Base-by-base conservation (phyloP, 306 rosid genomes). In the Lagenaria siceraria region DNA sequence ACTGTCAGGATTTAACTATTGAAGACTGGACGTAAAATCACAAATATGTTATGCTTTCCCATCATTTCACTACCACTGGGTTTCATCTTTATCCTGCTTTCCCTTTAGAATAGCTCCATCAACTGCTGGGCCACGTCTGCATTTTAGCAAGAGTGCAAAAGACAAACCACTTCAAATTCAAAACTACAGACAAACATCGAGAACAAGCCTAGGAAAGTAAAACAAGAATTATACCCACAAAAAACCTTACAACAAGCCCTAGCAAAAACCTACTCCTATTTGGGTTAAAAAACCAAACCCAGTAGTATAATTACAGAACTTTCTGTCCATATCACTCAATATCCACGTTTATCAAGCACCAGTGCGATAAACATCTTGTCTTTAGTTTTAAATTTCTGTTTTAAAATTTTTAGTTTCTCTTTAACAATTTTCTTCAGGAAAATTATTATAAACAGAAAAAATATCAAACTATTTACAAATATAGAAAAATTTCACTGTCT, bases 41-140 rank as follows among this genome's bases (percentile, higher is more conserved):
- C 61, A 73, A 73, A 51, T 19, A 73, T 29, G 58, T 52, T 24
- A 69, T 9, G 36, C 7, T 18, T 19, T 19, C 46, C 71, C 48
- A 33, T 63, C 11, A 5, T 42, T 40, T 66, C 52, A 12, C 74
- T 7, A 21, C 10, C 10, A 66, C 27, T 17, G n/a, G 8, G 15
- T 21, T 48, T 48, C 75, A 36, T 54, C 64, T 17, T 2, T 36
- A 42, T 53, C 78, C 10, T 22, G 36, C 40, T 58, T 61, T 54
- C 36, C 9, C 27, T 49, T 74, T 70, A 92, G 85, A 92, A 89
- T 48, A 96, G 99, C 91, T 96, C 99, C 97, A 89, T 88, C 82
- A 96, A 84, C 72, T 96, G 99, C 89, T 85, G 92, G 10, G 96
- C 80, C 33, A 96, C 97, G 83, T 89, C 99, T 96, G 98, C 97